Evolutionary conservation across 768 basidiomycete genomes (phyloP).

Genomic region (Hirschioporus abietinus): DNA sequence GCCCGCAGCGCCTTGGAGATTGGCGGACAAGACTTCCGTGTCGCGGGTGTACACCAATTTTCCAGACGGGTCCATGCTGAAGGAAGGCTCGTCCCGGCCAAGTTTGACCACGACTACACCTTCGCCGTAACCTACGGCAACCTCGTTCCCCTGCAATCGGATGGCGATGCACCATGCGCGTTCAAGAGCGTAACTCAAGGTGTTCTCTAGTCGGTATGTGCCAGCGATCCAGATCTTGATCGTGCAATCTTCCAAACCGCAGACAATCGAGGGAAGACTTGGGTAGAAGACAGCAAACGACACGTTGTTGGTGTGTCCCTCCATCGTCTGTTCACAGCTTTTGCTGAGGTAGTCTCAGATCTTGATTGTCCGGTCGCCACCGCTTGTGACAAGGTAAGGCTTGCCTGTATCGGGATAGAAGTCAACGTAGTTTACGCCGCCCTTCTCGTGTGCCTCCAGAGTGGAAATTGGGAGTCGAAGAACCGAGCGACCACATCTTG

Average conservation of each 20-base stretch:
- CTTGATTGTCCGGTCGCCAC: conserved; percentile 97
- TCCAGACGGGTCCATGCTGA: conserved; percentile 91
- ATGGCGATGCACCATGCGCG: conserved; percentile 92
- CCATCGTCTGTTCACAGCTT: conserved; percentile 95
- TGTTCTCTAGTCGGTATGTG: conserved; percentile 91
- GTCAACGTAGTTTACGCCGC: too few relatives aligned
- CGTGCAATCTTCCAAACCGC: conserved; percentile 95
- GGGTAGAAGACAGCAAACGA: conserved; percentile 97
- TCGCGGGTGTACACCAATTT: conserved; percentile 94
- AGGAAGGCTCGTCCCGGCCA: conserved; percentile 92
- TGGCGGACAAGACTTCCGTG: conserved; percentile 85
- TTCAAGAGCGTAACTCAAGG: conserved; percentile 86
- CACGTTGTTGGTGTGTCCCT: conserved; percentile 97
- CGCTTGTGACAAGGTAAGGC: conserved; percentile 93
- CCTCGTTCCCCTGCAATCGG: conserved; percentile 80
- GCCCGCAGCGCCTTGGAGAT: conserved; percentile 51
- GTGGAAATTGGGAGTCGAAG: too few relatives aligned
- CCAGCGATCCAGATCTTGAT: conserved; percentile 98
- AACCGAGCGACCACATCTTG: too few relatives aligned
- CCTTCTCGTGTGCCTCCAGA: too few relatives aligned
- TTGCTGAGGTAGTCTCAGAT: conserved; percentile 99
- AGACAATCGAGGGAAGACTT: conserved; percentile 87
- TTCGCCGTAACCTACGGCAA: conserved; percentile 95
- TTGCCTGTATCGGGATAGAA: conserved; percentile 97
- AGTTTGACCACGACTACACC: conserved; percentile 96